phyloP scores from a whole-genome alignment of 257 asterid genomes.

The Petunia axillaris region DNA sequence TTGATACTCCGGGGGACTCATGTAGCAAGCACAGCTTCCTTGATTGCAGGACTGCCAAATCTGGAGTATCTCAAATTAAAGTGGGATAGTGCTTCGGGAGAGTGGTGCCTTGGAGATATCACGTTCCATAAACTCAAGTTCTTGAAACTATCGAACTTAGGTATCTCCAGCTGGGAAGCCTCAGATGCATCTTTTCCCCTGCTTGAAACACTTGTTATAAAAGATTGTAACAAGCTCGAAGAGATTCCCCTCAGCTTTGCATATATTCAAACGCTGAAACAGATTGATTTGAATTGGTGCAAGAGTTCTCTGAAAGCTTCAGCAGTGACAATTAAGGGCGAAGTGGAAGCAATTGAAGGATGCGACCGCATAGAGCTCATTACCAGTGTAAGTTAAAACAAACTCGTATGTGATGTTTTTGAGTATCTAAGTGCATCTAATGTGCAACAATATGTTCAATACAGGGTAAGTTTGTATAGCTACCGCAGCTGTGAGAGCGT shows the following conservation, averaged over 20 bases:
- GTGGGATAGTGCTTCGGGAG: too few species aligned
- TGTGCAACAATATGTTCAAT: too few species aligned
- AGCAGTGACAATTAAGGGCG: neutral
- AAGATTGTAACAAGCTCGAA: accelerated
- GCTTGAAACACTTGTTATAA: slow-evolving; percentile 1
- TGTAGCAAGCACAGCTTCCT: neutral
- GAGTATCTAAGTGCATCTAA: too few species aligned
- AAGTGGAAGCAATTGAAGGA: neutral
- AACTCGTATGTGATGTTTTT: neutral
- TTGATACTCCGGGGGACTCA: neutral
- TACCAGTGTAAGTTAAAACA: neutral
- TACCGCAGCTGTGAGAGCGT: too few species aligned
- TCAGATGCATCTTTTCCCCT: neutral
- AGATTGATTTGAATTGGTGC: neutral
- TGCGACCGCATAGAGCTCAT: neutral
- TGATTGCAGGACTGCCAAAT: neutral
- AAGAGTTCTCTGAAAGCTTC: neutral
- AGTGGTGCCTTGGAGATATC: slow-evolving; percentile 5
- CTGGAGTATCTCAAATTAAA: slow-evolving; percentile 10
- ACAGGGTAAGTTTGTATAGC: too few species aligned
- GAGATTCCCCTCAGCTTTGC: neutral
- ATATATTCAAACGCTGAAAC: neutral
- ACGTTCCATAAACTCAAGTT: neutral
- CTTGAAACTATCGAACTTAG: neutral
- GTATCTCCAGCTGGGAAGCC: neutral